Conservation (phyloP, 139 green algal genomes). For the Picochlorum sp. region DNA sequence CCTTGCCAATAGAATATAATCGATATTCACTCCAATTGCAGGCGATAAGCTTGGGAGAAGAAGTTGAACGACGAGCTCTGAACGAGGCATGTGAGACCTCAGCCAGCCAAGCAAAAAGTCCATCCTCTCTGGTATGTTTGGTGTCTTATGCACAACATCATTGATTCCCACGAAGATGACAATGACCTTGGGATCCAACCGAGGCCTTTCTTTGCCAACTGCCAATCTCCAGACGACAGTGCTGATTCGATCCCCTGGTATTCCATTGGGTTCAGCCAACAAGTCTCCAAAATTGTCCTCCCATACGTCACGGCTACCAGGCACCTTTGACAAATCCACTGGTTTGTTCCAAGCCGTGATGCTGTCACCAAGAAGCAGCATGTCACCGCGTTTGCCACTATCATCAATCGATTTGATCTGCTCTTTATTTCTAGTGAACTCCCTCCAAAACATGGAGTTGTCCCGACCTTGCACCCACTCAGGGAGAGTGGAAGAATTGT, state of each 20-base stretch:
- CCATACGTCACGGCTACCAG: neutral
- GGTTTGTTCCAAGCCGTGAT: slow-evolving; percentile 3
- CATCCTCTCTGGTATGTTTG: slow-evolving; percentile 5
- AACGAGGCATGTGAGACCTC: neutral
- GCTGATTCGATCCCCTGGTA: slow-evolving; percentile 1
- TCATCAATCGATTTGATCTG: neutral
- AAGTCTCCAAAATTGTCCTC: neutral
- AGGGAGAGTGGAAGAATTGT: neutral
- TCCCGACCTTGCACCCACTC: neutral
- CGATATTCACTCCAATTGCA: neutral
- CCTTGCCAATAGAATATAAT: neutral
- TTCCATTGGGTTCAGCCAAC: neutral
- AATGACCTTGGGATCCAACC: neutral
- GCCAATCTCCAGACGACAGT: slow-evolving; percentile 3
- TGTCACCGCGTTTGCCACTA: neutral
- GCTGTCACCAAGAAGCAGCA: neutral
- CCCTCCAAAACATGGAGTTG: neutral
- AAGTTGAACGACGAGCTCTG: neutral
- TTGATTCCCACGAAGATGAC: slow-evolving; percentile 5
- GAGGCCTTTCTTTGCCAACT: neutral
- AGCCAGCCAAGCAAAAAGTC: neutral
- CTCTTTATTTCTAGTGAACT: neutral
- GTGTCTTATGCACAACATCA: slow-evolving; percentile 2
- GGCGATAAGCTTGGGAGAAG: neutral
- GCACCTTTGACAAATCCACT: neutral